Conservation (phyloP, 768 basidiomycete genomes). For the Punctularia strigosozonata region DNA sequence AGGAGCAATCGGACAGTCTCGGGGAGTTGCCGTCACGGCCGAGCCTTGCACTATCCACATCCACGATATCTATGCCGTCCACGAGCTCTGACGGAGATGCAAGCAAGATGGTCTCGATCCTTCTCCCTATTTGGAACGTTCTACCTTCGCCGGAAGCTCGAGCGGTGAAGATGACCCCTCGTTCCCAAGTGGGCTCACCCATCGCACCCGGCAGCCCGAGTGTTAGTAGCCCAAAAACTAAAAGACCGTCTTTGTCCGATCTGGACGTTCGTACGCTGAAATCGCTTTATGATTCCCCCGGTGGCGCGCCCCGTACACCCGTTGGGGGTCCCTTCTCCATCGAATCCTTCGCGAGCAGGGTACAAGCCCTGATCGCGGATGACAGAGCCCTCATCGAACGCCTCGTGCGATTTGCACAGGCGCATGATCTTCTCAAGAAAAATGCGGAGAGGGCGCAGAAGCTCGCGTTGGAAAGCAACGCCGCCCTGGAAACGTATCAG, state of each 20-base stretch:
- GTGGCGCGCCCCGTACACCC: constrained; percentile 11
- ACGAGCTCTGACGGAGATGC: constrained; percentile 32
- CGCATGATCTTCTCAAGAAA: constrained; percentile 84
- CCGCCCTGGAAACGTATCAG: constrained; percentile 81
- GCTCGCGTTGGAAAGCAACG: constrained; percentile 71
- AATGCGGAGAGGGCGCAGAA: constrained; percentile 89
- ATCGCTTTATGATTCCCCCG: constrained; percentile 48
- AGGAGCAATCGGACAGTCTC: not conserved
- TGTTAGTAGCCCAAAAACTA: constrained; percentile 15
- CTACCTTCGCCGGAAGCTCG: constrained; percentile 82
- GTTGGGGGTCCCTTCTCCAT: constrained; percentile 44
- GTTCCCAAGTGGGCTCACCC: no score
- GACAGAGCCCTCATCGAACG: constrained; percentile 78
- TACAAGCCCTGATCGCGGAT: constrained; percentile 74
- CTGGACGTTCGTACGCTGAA: constrained; percentile 84
- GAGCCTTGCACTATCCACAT: constrained; percentile 7
- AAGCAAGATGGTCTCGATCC: constrained; percentile 42
- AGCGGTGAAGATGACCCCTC: constrained; percentile 28
- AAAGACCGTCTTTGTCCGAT: constrained; percentile 54
- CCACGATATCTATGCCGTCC: no score
- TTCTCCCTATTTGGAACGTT: constrained; percentile 68
- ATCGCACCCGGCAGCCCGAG: no score
- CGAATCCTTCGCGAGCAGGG: constrained; percentile 65
- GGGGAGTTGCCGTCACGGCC: not conserved
- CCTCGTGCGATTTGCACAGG: constrained; percentile 74